Evolutionary conservation across 2,329 filamentous ascomycete genomes (phyloP).

Genomic region (Lecanosticta acicola): DNA sequence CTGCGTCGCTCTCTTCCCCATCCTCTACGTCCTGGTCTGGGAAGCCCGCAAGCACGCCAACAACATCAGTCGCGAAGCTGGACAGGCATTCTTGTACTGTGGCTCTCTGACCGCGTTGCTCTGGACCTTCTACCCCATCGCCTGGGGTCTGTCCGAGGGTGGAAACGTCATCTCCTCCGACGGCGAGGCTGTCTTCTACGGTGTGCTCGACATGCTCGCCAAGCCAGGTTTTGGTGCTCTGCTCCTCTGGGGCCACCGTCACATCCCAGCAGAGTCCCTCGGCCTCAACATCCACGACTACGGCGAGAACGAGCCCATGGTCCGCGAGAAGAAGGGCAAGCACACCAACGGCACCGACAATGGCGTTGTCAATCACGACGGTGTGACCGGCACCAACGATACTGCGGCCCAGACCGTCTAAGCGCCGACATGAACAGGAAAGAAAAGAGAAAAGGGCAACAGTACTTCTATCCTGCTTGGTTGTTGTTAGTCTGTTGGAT

Average conservation of each 20-base stretch:
- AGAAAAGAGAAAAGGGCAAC: too few relatives aligned
- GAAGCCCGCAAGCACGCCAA: constrained; percentile 54
- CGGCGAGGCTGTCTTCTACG: constrained; percentile 63
- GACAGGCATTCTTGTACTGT: constrained; percentile 49
- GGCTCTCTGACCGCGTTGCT: constrained; percentile 56
- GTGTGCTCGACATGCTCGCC: constrained; percentile 58
- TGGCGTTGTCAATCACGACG: constrained; percentile 19
- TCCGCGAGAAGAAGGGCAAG: constrained; percentile 30
- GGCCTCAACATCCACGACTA: constrained; percentile 50
- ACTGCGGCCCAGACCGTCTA: not conserved
- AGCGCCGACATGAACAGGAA: not conserved
- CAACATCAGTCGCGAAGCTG: constrained; percentile 50
- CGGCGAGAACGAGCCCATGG: constrained; percentile 35
- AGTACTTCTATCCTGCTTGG: too few relatives aligned
- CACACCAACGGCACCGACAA: constrained; percentile 11
- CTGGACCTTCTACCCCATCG: constrained; percentile 61
- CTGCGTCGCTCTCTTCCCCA: constrained; percentile 46
- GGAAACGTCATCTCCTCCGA: constrained; percentile 62
- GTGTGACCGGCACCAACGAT: constrained; percentile 19
- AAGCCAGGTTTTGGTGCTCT: constrained; percentile 60
- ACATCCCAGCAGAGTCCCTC: constrained; percentile 54
- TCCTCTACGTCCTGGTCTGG: constrained; percentile 55
- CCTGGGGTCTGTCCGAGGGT: constrained; percentile 58
- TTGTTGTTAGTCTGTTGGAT: too few relatives aligned
- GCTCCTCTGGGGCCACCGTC: constrained; percentile 58